These are phyloP conservation scores for Entoloma clypeatum DNA, from an alignment of 1,284 basidiomycete species.

Conservation along the genomic window DNA sequence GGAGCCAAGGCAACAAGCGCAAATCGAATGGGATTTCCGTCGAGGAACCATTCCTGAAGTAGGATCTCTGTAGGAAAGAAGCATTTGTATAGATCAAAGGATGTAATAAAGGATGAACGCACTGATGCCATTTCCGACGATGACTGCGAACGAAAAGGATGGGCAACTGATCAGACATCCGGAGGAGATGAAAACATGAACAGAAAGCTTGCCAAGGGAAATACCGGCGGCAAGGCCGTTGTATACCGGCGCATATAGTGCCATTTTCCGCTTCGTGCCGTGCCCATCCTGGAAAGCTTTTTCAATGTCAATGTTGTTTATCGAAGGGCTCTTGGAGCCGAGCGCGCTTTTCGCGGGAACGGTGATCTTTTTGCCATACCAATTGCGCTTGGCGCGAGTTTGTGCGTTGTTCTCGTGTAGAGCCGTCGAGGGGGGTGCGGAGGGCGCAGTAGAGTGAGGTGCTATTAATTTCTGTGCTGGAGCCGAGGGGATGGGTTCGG, in stretches of 20 bases:
- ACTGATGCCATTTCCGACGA: conserved; percentile 48
- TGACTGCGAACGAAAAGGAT: conserved; percentile 32
- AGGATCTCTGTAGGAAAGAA: conserved; percentile 44
- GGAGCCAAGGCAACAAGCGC: conserved; percentile 59
- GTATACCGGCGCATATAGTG: conserved; percentile 71
- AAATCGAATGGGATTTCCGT: conserved; percentile 60
- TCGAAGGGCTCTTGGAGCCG: not conserved
- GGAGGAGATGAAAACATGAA: not conserved
- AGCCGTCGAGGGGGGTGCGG: not conserved
- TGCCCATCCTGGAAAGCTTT: conserved; percentile 16
- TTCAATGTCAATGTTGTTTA: conserved; percentile 18
- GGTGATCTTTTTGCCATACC: conserved; percentile 37
- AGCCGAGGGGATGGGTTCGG: not conserved
- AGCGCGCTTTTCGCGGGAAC: conserved; percentile 11
- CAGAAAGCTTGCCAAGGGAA: conserved; percentile 43
- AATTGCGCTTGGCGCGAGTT: conserved; percentile 29
- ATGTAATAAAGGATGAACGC: conserved; percentile 27
- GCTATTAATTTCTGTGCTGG: no score
- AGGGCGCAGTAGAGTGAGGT: no score
- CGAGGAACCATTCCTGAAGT: conserved; percentile 63
- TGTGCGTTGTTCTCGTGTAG: conserved; percentile 2
- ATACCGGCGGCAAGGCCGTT: conserved; percentile 69
- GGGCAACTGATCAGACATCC: not conserved
- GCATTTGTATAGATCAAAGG: no score
- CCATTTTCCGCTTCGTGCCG: conserved; percentile 24